These are phyloP conservation scores for Pythium aristosporum DNA, from an alignment of 352 stramenopile genomes.

Conservation along the genomic window DNA sequence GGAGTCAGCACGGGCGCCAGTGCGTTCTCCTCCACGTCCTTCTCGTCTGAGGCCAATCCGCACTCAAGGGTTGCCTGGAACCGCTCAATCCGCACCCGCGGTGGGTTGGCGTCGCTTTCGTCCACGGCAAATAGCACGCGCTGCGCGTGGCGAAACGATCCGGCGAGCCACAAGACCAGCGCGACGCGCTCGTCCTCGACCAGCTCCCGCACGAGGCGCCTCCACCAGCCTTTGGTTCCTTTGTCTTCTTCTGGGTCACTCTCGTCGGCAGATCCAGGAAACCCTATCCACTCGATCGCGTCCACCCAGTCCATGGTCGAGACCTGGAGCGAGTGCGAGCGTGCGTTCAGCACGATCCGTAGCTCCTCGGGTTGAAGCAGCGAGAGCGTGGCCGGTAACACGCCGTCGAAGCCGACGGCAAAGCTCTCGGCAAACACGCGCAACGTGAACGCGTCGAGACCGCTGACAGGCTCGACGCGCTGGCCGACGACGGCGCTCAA, in stretches of 20 bases:
- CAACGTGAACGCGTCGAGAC: background rate
- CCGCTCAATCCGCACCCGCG: background rate
- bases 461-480: background rate
- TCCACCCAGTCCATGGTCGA: constrained; percentile 6
- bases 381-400: constrained; percentile 49
- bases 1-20: constrained; percentile 33
- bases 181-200: constrained; percentile 61
- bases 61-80: no score
- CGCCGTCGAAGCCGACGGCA: constrained; percentile 49
- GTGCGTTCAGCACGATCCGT: constrained; percentile 46
- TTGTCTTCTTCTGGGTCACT: background rate
- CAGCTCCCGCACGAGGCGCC: constrained; percentile 49
- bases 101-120: background rate
- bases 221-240: constrained; percentile 34
- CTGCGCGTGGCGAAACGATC: constrained; percentile 45
- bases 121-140: constrained; percentile 40
- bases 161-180: constrained; percentile 52
- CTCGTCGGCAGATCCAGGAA: background rate
- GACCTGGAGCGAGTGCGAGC: constrained; percentile 9
- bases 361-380: constrained; percentile 54
- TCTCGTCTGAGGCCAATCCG: background rate
- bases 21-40: constrained; percentile 8
- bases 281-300: constrained; percentile 20
- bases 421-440: constrained; percentile 36
- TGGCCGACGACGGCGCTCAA: constrained; percentile 39